These are phyloP conservation scores for Fragaria ananassa DNA, from an alignment of 306 rosid species.

Conservation along the genomic window DNA sequence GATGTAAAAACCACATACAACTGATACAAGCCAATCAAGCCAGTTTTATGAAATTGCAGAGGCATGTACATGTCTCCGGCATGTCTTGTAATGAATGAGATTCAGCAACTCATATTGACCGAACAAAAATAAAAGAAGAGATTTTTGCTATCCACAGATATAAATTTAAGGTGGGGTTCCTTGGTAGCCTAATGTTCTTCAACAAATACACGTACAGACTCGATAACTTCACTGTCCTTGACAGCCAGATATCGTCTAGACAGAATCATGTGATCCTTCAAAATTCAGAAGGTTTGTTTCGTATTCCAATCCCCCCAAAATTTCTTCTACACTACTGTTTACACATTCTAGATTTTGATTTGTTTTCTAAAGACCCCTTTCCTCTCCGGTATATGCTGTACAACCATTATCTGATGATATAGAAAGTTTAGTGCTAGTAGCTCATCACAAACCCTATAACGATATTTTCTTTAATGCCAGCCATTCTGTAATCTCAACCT, in stretches of 20 bases:
- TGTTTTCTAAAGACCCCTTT: background rate
- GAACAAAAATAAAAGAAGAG: too few species aligned
- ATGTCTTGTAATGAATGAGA: background rate
- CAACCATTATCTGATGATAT: background rate
- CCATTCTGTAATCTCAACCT: background rate
- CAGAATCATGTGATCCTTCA: slow-evolving; percentile 25
- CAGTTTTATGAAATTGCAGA: too few species aligned
- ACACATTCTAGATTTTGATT: background rate
- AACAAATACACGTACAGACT: background rate
- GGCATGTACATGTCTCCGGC: background rate
- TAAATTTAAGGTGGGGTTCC: too few species aligned
- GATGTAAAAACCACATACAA: too few species aligned
- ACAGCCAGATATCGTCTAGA: background rate
- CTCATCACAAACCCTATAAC: background rate
- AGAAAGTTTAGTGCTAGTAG: background rate
- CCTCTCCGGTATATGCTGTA: background rate
- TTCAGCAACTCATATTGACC: background rate
- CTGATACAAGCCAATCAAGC: too few species aligned
- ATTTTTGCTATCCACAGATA: too few species aligned
- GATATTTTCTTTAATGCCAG: too few species aligned
- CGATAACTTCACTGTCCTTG: slow-evolving; percentile 14
- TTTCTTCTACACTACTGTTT: background rate
- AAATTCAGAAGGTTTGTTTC: background rate
- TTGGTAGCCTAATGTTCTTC: background rate
- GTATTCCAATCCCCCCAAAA: background rate